A percentile compares a stretch with the other conserved stretches of the same genome.
Evolutionary conservation across 192 early-diverging fungal species (phyloP).

Genomic region (Tieghemiomyces parasiticus): DNA sequence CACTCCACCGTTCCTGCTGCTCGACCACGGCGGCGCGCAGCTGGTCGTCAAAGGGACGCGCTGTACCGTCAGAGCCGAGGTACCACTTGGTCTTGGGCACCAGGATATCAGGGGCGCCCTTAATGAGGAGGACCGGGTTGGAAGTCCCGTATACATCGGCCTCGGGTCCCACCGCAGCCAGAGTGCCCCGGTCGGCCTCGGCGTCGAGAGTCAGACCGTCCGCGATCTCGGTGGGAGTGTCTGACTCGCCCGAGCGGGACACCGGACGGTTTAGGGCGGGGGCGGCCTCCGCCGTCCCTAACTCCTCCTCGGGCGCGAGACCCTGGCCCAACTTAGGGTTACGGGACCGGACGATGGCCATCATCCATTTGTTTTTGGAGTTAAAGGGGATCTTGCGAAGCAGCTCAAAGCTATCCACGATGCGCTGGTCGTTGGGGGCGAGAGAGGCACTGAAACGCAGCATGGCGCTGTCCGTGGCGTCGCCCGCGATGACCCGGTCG

Average conservation of each 20-base stretch:
- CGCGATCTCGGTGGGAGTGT: too few relatives aligned
- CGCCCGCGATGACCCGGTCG: constrained; percentile 51
- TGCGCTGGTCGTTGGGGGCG: constrained; percentile 11
- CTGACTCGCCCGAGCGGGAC: background rate
- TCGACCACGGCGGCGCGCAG: constrained; percentile 16
- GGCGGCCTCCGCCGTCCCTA: background rate
- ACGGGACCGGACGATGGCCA: constrained; percentile 17
- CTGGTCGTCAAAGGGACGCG: constrained; percentile 23
- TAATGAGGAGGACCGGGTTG: constrained; percentile 37
- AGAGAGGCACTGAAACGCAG: constrained; percentile 46
- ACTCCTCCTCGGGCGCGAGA: too few relatives aligned
- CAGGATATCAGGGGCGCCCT: constrained; percentile 70
- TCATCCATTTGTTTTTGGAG: constrained; percentile 58
- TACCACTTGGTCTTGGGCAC: constrained; percentile 30
- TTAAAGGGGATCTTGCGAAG: constrained; percentile 54
- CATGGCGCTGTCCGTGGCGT: constrained; percentile 77
- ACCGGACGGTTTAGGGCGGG: background rate
- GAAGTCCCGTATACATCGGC: constrained; percentile 2
- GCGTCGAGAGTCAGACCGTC: too few relatives aligned
- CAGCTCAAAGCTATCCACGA: constrained; percentile 15
- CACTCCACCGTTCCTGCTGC: constrained; percentile 36
- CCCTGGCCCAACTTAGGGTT: background rate
- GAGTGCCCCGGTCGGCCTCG: too few relatives aligned
- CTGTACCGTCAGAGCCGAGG: constrained; percentile 21
- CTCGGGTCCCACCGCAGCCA: constrained; percentile 1